Conservation (phyloP, 768 basidiomycete species). For the Tremella mesenterica region DNA sequence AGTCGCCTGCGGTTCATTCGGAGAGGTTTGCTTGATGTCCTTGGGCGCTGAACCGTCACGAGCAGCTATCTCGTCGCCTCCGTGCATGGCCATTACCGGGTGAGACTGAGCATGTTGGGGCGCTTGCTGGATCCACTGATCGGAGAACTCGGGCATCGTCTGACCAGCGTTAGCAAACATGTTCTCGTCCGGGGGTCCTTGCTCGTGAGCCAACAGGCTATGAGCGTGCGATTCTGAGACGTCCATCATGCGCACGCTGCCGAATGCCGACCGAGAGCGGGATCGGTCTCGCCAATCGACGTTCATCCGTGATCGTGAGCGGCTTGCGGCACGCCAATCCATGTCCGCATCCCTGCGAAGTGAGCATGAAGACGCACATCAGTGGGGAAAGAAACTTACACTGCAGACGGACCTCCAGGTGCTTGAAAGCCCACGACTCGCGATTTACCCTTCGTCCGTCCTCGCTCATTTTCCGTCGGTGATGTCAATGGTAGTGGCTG, state of each 20-base stretch:
- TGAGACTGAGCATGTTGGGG: no score
- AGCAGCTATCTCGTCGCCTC: no score
- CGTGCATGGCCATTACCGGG: no score
- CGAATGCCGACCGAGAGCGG: conserved; percentile 49
- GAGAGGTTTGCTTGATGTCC: conserved; percentile 1
- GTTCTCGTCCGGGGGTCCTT: not conserved
- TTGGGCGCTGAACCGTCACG: no score
- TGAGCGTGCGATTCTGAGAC: conserved; percentile 45
- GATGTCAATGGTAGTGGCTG: not conserved
- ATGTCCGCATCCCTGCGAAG: conserved; percentile 30
- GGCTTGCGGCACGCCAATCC: conserved; percentile 54
- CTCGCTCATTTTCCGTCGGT: conserved; percentile 38
- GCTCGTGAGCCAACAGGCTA: conserved; percentile 26
- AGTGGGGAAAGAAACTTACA: conserved; percentile 48
- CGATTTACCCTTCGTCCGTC: conserved; percentile 41
- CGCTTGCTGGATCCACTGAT: no score
- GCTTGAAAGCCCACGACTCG: conserved; percentile 40
- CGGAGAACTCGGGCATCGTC: conserved; percentile 5
- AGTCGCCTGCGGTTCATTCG: conserved; percentile 14
- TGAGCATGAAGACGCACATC: conserved; percentile 19
- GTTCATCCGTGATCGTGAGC: conserved; percentile 66
- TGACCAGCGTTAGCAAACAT: not conserved
- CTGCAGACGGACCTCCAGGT: conserved; percentile 50
- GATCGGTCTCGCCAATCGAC: conserved; percentile 72
- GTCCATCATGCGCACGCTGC: conserved; percentile 6